These are phyloP conservation scores for Torrubiella hemipterigena DNA, from an alignment of 2,329 filamentous ascomycete species.

Conservation along the genomic window DNA sequence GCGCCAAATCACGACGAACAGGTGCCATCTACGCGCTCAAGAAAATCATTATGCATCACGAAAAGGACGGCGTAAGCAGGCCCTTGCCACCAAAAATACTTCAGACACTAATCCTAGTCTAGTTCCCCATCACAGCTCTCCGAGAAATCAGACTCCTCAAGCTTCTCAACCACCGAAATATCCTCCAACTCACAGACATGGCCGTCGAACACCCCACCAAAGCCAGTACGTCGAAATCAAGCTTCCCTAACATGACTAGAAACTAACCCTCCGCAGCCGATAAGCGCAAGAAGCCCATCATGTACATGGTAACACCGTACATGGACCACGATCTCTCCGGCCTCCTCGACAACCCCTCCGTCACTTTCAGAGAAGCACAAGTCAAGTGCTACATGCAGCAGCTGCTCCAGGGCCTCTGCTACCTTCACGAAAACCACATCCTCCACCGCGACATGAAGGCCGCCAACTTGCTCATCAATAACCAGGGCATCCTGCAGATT, in stretches of 20 bases:
- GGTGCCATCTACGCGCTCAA: conserved; percentile 77
- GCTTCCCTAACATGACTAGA: not conserved
- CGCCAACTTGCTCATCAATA: conserved; percentile 92
- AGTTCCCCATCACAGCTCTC: conserved; percentile 95
- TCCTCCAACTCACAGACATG: conserved; percentile 88
- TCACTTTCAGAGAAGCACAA: conserved; percentile 76
- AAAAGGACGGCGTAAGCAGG: conserved; percentile 75
- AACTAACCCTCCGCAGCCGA: conserved; percentile 39
- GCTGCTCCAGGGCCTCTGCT: conserved; percentile 76
- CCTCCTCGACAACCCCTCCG: conserved; percentile 85
- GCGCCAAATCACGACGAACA: conserved; percentile 65
- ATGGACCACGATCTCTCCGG: conserved; percentile 99
- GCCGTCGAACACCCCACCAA: conserved; percentile 67
- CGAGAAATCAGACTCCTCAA: conserved; percentile 97
- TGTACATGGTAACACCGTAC: conserved; percentile 98
- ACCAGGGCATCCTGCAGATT: conserved; percentile 86
- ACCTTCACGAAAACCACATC: conserved; percentile 82
- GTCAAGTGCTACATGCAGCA: conserved; percentile 98
- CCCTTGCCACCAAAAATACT: conserved; percentile 1
- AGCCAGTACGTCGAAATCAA: conserved; percentile 32
- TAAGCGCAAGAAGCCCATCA: conserved; percentile 69
- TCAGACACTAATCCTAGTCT: conserved; percentile 9
- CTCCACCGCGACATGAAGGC: conserved; percentile 98
- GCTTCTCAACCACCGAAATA: conserved; percentile 81
- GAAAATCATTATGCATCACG: conserved; percentile 99